Percentiles rank a stretch among this genome's conserved stretches.
These are phyloP conservation scores for Suhomyces bokatorum DNA, from an alignment of 1,139 yeast genomes.

Conservation along the genomic window DNA sequence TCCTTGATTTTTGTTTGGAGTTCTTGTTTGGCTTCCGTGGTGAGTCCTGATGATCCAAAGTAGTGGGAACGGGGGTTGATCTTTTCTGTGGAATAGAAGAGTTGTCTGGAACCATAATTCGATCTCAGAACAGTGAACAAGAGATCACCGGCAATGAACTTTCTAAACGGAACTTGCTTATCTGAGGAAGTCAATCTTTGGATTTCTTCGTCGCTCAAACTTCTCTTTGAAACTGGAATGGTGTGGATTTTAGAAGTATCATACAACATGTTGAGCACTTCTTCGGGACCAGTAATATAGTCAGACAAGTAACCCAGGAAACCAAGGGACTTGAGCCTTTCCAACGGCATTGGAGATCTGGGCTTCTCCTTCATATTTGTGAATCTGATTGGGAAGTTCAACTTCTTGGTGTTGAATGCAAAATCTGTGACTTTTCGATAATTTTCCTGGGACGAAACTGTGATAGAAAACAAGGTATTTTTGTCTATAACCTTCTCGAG, in stretches of 20 bases:
- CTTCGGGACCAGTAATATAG: slow-evolving; percentile 68
- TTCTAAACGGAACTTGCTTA: slow-evolving; percentile 46
- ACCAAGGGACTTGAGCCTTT: slow-evolving; percentile 51
- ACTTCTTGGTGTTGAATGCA: slow-evolving; percentile 23
- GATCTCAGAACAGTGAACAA: slow-evolving; percentile 56
- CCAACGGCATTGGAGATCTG: slow-evolving; percentile 19
- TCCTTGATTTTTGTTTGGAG: slow-evolving; percentile 21
- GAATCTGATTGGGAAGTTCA: slow-evolving; percentile 42
- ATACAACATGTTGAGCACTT: slow-evolving; percentile 75
- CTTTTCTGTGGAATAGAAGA: slow-evolving; percentile 41
- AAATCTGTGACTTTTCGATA: slow-evolving; percentile 42
- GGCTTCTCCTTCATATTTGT: slow-evolving; percentile 15
- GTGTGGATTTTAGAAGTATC: slow-evolving; percentile 56
- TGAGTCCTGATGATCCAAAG: slow-evolving; percentile 48
- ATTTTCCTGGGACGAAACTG: slow-evolving; percentile 39
- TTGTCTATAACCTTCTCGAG: slow-evolving; percentile 60
- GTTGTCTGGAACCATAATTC: slow-evolving; percentile 56
- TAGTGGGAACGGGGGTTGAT: slow-evolving; percentile 30
- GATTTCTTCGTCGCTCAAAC: slow-evolving; percentile 42
- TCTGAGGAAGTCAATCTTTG: slow-evolving; percentile 37
- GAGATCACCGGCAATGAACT: slow-evolving; percentile 61
- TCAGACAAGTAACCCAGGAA: slow-evolving; percentile 82
- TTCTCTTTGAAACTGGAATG: slow-evolving; percentile 60
- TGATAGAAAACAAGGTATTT: slow-evolving; percentile 53
- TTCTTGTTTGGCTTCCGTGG: slow-evolving; percentile 32